Evolutionary conservation across 371 early-diverging fungal species (phyloP), one percentile per base, ranked within the genome.

Genomic region (Syncephalastrum sp.): DNA sequence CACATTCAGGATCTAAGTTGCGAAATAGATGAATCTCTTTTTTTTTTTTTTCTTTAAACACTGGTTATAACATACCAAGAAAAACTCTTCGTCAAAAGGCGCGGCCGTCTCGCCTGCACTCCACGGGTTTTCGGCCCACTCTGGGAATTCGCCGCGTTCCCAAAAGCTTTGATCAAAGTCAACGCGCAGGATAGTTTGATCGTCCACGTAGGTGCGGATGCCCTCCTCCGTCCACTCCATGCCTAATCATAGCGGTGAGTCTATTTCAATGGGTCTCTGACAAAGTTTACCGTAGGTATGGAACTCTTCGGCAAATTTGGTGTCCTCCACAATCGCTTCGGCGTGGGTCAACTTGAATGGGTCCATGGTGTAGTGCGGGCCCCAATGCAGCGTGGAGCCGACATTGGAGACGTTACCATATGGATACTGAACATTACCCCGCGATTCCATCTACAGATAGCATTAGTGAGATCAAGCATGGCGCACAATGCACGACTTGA

Each of bases 11-110:
- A 87, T 77, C 70, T 78, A 50, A 0, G 23, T 47, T 61, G 47
- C 24, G 29, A 64, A 59, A 49, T 65, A 60, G 43, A 21, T 50
- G 44, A 51, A 46, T n/a, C 4, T 8, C 7, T 42, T 7, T 4
- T 45, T 50, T 8, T n/a, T 5, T 41, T 12, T 19, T 50, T 50
- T 21, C 21, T 24, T 21, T 41, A 50, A 24, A 27, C 27, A 16
- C 4, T 5, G 16, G 12, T 29, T 54, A 10, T 33, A 6, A 45
- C 59, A 41, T 74, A 79, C 81, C 47, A 86, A 29, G 52, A 81
- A 83, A 49, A 84, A 84, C 49, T 83, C 82, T 65, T 84, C 77
- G 56, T 88, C 88, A 61, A 88, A 88, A 0, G 86, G 86, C 6
- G 88, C 82, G 8, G 74, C 60, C 25, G 73, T 74, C n/a, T 67